These are phyloP conservation scores for Pseudophaeomoniella oleicola DNA, from an alignment of 2,329 filamentous ascomycete species.

Conservation along the genomic window DNA sequence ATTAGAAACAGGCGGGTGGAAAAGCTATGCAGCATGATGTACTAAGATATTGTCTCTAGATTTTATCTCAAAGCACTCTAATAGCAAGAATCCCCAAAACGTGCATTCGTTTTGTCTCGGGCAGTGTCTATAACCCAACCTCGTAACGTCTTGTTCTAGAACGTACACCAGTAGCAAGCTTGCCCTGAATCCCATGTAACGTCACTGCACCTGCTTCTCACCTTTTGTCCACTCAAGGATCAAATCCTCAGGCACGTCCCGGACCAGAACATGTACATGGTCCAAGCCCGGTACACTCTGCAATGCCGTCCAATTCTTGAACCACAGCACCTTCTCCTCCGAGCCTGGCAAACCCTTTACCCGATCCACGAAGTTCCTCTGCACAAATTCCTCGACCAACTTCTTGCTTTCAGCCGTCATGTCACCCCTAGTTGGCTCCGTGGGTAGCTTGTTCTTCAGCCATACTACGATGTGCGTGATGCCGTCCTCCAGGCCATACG, in stretches of 20 bases:
- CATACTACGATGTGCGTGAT: slow-evolving; percentile 45
- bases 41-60: too few relatives aligned
- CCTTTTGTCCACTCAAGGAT: slow-evolving; percentile 29
- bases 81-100: too few relatives aligned
- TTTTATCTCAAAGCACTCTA: too few relatives aligned
- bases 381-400: slow-evolving; percentile 35
- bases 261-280: slow-evolving; percentile 41
- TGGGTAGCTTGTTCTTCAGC: slow-evolving; percentile 35
- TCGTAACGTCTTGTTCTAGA: not conserved
- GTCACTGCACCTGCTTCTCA: slow-evolving; percentile 3
- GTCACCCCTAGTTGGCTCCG: slow-evolving; percentile 31
- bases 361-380: slow-evolving; percentile 31
- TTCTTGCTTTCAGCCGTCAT: slow-evolving; percentile 33
- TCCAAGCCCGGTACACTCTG: slow-evolving; percentile 46
- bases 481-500: slow-evolving; percentile 40
- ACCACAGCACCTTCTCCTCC: slow-evolving; percentile 42
- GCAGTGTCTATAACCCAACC: not conserved
- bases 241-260: slow-evolving; percentile 29
- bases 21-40: slow-evolving; percentile 7
- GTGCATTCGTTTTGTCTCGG: too few relatives aligned
- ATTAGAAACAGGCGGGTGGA: slow-evolving; percentile 11
- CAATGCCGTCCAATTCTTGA: slow-evolving; percentile 48
- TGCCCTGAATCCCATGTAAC: not conserved
- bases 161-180: not conserved
- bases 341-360: slow-evolving; percentile 19